Base-by-base conservation (phyloP, 2,329 filamentous ascomycete genomes). In the Penicillium brevicompactum region DNA sequence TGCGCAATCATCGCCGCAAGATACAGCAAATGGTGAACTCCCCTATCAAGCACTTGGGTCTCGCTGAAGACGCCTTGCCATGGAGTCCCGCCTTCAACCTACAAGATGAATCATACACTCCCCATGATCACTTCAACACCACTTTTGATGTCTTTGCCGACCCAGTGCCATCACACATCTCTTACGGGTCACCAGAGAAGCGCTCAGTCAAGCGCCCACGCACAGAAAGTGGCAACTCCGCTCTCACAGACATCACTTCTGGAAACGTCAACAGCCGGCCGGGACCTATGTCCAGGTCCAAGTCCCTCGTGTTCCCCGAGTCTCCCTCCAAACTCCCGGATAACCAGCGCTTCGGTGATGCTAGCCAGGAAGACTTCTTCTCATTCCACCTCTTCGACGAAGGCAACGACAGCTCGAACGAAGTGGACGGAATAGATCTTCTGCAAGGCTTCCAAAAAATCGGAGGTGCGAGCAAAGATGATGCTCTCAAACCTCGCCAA, bases 11-110 rank as follows among this genome's bases (percentile, higher is more conserved):
- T 70, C 89, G 93, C 51, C 87, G 93, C 67, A 88, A 86, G 62
- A 91, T 97, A 59, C 83, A 84, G 56, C 84, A 90, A 62, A 85
- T 96, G 79, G 85, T 96, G 43, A 90, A 91, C 53, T 94, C 91
- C 5, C 91, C 91, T 4, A 79, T 85, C 48, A 79, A 78, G 57
- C 72, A 74, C 49, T 61, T 77, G 24, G 77, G 76, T 5, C 63
- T 78, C 6, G 67, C 68, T 6, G 72, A 75, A 22, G 73, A 74
- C 27, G 74, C 77, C 49, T 62, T 76, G 10, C 73, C 74, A 9
- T 79, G 74, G 71, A 80, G 78, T 53, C 78, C 78, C 13, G 75
- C 75, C 4, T 81, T 85, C 62, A 82, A 83, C 61, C 74, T 84
- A 32, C 69, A 75, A 54, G 74, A 83, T 49, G 76, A 83, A 51